These are phyloP conservation scores for Atalantia buxifolia DNA, from an alignment of 345 rosid species.

Conservation along the genomic window DNA sequence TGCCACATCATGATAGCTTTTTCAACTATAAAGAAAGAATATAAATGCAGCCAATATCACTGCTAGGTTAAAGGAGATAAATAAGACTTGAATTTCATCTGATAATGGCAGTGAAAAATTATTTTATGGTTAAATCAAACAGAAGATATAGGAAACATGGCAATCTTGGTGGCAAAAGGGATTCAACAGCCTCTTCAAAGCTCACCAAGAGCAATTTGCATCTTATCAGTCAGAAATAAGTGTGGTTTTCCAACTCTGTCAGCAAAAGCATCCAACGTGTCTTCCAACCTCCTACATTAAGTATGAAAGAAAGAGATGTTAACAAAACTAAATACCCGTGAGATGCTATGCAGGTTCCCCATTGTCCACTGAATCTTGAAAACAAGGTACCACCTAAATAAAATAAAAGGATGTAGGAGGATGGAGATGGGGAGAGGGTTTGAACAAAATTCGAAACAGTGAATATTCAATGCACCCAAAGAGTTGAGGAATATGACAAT, in stretches of 20 bases:
- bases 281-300: slow-evolving; percentile 74
- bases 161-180: background rate
- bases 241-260: slow-evolving; percentile 87
- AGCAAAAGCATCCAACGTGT: slow-evolving; percentile 87
- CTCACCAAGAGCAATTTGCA: slow-evolving; percentile 88
- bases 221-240: slow-evolving; percentile 82
- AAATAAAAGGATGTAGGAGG: background rate
- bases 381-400: background rate
- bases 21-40: background rate
- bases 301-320: slow-evolving; percentile 7
- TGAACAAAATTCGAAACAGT: background rate
- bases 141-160: background rate
- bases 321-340: background rate
- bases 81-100: background rate
- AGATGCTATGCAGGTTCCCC: background rate
- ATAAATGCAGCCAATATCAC: background rate
- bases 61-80: background rate
- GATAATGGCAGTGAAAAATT: background rate
- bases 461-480: background rate
- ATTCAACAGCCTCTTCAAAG: slow-evolving; percentile 7
- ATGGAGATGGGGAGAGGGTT: background rate
- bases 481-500: background rate
- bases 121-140: background rate
- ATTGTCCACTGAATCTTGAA: background rate
- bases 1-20: background rate